Percentiles rank a stretch among this genome's conserved stretches.
These are phyloP conservation scores for Arxiozyma slooffiae DNA, from an alignment of 1,139 yeast genomes.

Conservation along the genomic window DNA sequence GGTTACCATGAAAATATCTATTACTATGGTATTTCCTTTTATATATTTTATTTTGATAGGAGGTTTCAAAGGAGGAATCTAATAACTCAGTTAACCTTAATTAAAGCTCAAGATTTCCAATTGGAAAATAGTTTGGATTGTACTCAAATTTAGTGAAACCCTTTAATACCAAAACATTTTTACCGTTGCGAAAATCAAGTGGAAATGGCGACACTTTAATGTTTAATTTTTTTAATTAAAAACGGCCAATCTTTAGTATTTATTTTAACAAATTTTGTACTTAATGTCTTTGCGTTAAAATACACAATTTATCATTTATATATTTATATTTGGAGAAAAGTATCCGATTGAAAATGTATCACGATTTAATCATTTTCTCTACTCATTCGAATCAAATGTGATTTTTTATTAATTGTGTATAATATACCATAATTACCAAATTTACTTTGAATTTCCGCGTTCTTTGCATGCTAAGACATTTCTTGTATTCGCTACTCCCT, in stretches of 20 bases:
- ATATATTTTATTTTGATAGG: background rate
- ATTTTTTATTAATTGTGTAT: slow-evolving; percentile 39
- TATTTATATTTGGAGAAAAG: slow-evolving; percentile 50
- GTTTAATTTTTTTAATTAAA: slow-evolving; percentile 48
- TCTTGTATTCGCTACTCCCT: slow-evolving; percentile 59
- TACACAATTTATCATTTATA: slow-evolving; percentile 43
- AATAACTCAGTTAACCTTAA: background rate
- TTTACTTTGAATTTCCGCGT: slow-evolving; percentile 32
- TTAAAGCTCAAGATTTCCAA: slow-evolving; percentile 38
- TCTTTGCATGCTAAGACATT: slow-evolving; percentile 40
- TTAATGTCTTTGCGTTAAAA: slow-evolving; percentile 49
- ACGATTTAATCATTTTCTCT: slow-evolving; percentile 38
- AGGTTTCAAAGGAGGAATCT: background rate
- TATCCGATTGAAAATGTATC: slow-evolving; percentile 57
- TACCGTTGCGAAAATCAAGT: slow-evolving; percentile 50
- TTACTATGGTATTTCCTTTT: too few species aligned
- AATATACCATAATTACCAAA: slow-evolving; percentile 39
- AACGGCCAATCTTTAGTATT: slow-evolving; percentile 64
- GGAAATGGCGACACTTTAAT: slow-evolving; percentile 67
- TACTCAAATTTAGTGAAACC: slow-evolving; percentile 54
- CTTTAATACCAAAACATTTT: slow-evolving; percentile 47
- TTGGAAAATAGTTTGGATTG: slow-evolving; percentile 33
- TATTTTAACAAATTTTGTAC: slow-evolving; percentile 46
- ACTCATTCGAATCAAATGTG: slow-evolving; percentile 45
- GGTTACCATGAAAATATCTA: slow-evolving; percentile 17